Evolutionary conservation across 1,284 basidiomycete species (phyloP).

Genomic region (Coniophora puteana): DNA sequence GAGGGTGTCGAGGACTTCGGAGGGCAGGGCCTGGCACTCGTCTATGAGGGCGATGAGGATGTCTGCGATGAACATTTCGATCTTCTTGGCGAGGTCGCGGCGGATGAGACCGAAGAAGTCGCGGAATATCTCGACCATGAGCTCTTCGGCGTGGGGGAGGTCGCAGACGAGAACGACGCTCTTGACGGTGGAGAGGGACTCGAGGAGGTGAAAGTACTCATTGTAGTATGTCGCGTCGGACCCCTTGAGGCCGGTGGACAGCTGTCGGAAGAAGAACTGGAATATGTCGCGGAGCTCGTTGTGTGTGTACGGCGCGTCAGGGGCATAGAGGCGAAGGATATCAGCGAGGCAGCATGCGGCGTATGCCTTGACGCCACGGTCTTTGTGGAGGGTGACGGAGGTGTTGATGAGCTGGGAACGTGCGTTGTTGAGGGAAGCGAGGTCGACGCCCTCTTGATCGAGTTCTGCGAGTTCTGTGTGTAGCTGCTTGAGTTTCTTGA

Average conservation of each 20-base stretch:
- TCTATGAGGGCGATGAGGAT: constrained; percentile 90
- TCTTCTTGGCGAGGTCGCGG: constrained; percentile 83
- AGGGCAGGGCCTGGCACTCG: constrained; percentile 74
- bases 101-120: constrained; percentile 80
- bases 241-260: constrained; percentile 71
- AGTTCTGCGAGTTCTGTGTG: constrained; percentile 80
- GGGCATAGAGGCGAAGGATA: constrained; percentile 90
- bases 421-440: constrained; percentile 62
- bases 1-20: constrained; percentile 77
- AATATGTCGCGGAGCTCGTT: constrained; percentile 91
- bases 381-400: constrained; percentile 88
- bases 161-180: constrained; percentile 93
- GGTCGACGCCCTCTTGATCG: constrained; percentile 87
- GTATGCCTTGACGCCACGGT: constrained; percentile 91
- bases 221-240: constrained; percentile 75
- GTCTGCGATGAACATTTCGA: constrained; percentile 85
- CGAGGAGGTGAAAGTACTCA: constrained; percentile 91
- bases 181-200: constrained; percentile 92
- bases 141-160: constrained; percentile 81
- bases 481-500: constrained; percentile 81
- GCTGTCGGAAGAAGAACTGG: constrained; percentile 89
- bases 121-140: constrained; percentile 82
- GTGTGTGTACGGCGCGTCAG: constrained; percentile 93
- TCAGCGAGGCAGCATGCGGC: constrained; percentile 95
- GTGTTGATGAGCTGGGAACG: constrained; percentile 80